Conservation (phyloP, 1,284 basidiomycete species). For the Ganoderma boninense region DNA sequence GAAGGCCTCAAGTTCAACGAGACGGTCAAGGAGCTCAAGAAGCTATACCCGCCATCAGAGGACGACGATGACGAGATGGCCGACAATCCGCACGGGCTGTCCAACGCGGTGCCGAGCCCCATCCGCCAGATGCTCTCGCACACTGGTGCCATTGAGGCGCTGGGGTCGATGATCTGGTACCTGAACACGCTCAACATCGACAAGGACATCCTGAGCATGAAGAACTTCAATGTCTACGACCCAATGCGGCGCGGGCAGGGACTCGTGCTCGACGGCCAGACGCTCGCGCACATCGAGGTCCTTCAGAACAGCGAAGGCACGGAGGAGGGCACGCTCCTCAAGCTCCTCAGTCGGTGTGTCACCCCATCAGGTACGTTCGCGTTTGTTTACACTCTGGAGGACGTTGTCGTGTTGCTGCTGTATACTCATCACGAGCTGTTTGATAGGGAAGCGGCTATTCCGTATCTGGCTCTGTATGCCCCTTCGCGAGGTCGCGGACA, state of each 20-base stretch:
- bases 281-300: conserved; percentile 92
- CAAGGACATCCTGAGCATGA: conserved; percentile 91
- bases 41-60: conserved; percentile 64
- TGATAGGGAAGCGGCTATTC: conserved; percentile 87
- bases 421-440: neutral
- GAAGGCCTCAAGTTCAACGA: conserved; percentile 84
- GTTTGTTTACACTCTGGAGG: neutral
- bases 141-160: conserved; percentile 77
- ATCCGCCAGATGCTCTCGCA: conserved; percentile 78
- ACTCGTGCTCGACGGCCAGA: conserved; percentile 91
- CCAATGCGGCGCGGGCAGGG: conserved; percentile 89
- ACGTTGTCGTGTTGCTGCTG: neutral
- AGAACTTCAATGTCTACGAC: conserved; percentile 96
- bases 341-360: conserved; percentile 84
- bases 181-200: conserved; percentile 93
- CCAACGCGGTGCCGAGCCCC: conserved; percentile 70
- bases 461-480: conserved; percentile 95
- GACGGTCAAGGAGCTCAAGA: conserved; percentile 76
- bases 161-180: conserved; percentile 91
- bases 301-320: conserved; percentile 92
- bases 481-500: conserved; percentile 79
- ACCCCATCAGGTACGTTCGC: conserved; percentile 83
- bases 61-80: conserved; percentile 56
- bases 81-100: conserved; percentile 49
- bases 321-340: conserved; percentile 87